Conservation (phyloP, 75 land plant genomes). For the Picea sitchensis region DNA sequence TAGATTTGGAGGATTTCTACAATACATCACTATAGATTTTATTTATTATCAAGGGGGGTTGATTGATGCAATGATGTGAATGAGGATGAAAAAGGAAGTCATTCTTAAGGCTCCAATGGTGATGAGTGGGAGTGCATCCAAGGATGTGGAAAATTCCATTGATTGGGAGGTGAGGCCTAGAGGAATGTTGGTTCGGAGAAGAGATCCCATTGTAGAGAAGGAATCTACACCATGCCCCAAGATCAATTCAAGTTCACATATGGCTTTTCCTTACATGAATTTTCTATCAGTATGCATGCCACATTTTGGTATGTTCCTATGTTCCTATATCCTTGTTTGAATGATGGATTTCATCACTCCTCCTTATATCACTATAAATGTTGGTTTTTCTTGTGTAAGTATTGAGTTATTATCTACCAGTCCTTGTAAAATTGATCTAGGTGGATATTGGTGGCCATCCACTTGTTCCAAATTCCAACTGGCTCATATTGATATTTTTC, state of each 20-base stretch:
- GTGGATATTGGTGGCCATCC: too few species aligned
- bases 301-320: constrained; percentile 54
- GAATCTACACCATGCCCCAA: constrained; percentile 35
- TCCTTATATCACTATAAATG: too few species aligned
- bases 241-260: constrained; percentile 70
- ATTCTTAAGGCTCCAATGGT: constrained; percentile 4
- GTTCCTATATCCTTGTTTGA: background rate
- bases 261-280: constrained; percentile 60
- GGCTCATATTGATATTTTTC: too few species aligned
- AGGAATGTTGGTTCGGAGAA: constrained; percentile 91
- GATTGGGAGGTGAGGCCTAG: constrained; percentile 90
- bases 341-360: background rate
- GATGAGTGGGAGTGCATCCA: constrained; percentile 14
- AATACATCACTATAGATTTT: too few species aligned
- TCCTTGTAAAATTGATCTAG: too few species aligned
- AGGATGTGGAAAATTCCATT: constrained; percentile 19
- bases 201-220: constrained; percentile 32
- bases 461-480: too few species aligned
- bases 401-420: too few species aligned
- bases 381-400: too few species aligned
- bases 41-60: too few species aligned
- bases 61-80: constrained; percentile 31
- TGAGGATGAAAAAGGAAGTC: constrained; percentile 25
- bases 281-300: constrained; percentile 62
- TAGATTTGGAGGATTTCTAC: too few species aligned